phyloP scores from a whole-genome alignment of 83 land plant genomes.

The Isoetes engelmannii region DNA sequence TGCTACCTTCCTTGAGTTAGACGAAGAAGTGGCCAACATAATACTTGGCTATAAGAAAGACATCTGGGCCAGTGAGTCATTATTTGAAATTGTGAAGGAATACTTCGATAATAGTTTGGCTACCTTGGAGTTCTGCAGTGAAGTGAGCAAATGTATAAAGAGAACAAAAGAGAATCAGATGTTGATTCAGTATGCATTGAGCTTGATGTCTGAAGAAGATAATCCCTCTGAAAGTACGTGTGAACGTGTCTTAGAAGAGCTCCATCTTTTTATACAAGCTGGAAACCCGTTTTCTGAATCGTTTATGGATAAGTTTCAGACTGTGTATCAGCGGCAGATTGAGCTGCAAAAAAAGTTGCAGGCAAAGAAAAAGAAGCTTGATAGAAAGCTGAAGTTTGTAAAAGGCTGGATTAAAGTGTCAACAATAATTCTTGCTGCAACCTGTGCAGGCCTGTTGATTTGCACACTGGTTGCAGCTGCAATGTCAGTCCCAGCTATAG shows the following conservation, averaged over 20 bases:
- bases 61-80: slow-evolving; percentile 44
- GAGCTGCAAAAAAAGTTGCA: slow-evolving; percentile 15
- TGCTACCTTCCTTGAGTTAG: slow-evolving; percentile 54
- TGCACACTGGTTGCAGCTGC: too few species aligned
- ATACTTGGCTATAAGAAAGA: slow-evolving; percentile 63
- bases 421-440: too few species aligned
- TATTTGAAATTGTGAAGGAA: slow-evolving; percentile 58
- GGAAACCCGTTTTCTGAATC: slow-evolving; percentile 22
- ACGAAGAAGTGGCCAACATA: slow-evolving; percentile 58
- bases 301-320: slow-evolving; percentile 15
- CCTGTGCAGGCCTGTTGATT: too few species aligned
- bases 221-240: slow-evolving; percentile 12
- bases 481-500: too few species aligned
- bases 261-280: slow-evolving; percentile 14
- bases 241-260: slow-evolving; percentile 13
- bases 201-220: slow-evolving; percentile 13
- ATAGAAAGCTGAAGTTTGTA: too few species aligned
- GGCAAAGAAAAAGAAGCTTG: slow-evolving; percentile 1
- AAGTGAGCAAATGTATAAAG: slow-evolving; percentile 49
- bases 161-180: slow-evolving; percentile 36
- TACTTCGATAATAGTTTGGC: slow-evolving; percentile 56
- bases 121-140: slow-evolving; percentile 60
- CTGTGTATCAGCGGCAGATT: slow-evolving; percentile 12
- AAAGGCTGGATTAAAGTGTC: too few species aligned
- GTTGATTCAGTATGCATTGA: slow-evolving; percentile 14